Evolutionary conservation across 352 stramenopile genomes (phyloP), one percentile per base, ranked within the genome.

Genomic region (Pythium plurisporium): DNA sequence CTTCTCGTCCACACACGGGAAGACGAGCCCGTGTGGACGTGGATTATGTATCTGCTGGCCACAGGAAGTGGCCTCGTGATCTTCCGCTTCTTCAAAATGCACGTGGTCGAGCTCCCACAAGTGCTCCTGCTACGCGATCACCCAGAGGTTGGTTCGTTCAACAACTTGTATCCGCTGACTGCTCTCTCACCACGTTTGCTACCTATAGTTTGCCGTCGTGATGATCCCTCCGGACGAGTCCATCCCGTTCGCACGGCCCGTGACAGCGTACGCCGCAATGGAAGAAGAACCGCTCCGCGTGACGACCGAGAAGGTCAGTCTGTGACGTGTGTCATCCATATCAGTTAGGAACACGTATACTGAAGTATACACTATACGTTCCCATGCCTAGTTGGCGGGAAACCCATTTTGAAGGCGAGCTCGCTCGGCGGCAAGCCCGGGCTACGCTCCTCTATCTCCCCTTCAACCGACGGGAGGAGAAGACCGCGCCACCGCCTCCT

Each of bases 81-180:
- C 22, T 69, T 87, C 38, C 78, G 80, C 47, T 86, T 87, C 31
- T 57, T 67, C 26, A 92, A 90, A 61, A 64, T 92, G 70, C 77
- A 90, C 29, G 72, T 78, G 22, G 64, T 92, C 26, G 77, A 90
- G 58, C 59, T 92, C 7, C 82, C 82, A 0, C 79, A 90, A 69
- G 79, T 87, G 22, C 55, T 90, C 25, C 67, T 67, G 5, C 55
- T 92, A 19, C 76, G 79, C 7, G 70, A 75, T n/a, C 76, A 82
- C 36, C 79, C 79, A 27, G 77, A 89, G 64, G 82, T 92, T 50
- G 26, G 70, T 61, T 5, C 3, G 11, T 8, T 17, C 25, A 36
- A 6, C 17, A 12, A 29, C 11, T 48, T 5, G 30, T 31, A 19
- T 10, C 19, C 20, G 19, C 20, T 20, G 9, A 9, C 41, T 48